Evolutionary conservation across 805 yeast genomes (phyloP), one percentile per base, ranked within the genome.

Genomic region (Candida ulmi): DNA sequence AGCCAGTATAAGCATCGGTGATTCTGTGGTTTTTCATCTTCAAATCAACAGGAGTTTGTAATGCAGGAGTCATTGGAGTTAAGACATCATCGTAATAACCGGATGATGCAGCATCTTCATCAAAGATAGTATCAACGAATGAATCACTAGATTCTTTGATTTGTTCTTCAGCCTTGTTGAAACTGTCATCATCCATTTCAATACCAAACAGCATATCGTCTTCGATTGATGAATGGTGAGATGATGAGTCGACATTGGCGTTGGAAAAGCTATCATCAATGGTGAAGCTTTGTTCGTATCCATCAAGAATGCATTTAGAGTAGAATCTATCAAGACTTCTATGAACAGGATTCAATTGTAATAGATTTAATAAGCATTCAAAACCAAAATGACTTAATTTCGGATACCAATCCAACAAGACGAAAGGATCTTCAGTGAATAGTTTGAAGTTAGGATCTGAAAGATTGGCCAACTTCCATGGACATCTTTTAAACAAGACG

Each of bases 401-500:
- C 28, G 91, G 86, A 60, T 83, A 86, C 43, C 83, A 76, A 57
- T 83, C 88, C 57, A 80, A 83, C 31, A 86, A 64, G 3, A 82
- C 73, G 54, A 80, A 88, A 35, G 91, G 69, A 50, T 79, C 74
- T 26, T 76, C 69, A 13, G 80, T 77, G 64, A 80, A 86, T 55
- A 79, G 82, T 43, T 76, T 55, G 58, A 83, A 86, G 47, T 81
- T 61, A 41, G 76, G 76, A 62, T 87, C 95, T 24, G 76, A 69
- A 39, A 74, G 71, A 19, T 88, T 88, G n/a, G 83, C 79, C 30
- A 58, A 46, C 49, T 74, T 78, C 66, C 88, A 88, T 4, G 96
- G 96, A 58, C 85, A 82, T 50, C 81, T 76, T 34, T 90, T 95
- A 63, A 88, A 88, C 27, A 88, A 73, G 35, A 83, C 68, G 44